Evolutionary conservation across 2,329 filamentous ascomycete species (phyloP).

Genomic region (Aspergillus tubingensis): DNA sequence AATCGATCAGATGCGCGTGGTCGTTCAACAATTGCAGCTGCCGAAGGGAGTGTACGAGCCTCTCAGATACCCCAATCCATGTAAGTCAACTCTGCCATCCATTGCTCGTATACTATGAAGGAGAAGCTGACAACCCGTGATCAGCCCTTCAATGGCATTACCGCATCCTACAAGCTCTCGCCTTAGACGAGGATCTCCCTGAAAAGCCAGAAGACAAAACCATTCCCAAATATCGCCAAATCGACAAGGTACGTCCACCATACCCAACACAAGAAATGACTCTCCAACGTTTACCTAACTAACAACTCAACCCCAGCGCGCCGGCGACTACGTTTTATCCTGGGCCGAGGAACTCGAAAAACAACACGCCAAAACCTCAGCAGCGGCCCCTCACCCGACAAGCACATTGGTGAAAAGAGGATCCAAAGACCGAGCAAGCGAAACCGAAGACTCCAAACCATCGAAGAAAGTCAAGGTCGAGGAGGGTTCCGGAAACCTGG

Average conservation of each 20-base stretch:
- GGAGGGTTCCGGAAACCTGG: constrained; percentile 24
- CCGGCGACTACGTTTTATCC: constrained; percentile 73
- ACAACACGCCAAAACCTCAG: constrained; percentile 52
- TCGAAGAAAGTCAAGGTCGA: constrained; percentile 52
- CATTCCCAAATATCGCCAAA: constrained; percentile 79
- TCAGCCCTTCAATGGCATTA: constrained; percentile 91
- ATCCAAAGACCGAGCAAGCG: constrained; percentile 28
- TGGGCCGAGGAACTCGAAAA: constrained; percentile 72
- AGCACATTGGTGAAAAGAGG: constrained; percentile 53
- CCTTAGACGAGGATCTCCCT: constrained; percentile 87
- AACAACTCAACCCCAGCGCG: constrained; percentile 52
- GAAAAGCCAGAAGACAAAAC: constrained; percentile 75
- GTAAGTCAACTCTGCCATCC: constrained; percentile 28
- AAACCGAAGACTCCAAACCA: constrained; percentile 31
- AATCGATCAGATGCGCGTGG: constrained; percentile 76
- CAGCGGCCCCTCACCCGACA: constrained; percentile 38
- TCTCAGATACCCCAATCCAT: constrained; percentile 82
- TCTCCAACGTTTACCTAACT: background rate
- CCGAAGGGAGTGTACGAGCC: constrained; percentile 85
- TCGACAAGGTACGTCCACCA: constrained; percentile 65
- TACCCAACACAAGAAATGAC: background rate
- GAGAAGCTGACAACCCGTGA: constrained; percentile 5
- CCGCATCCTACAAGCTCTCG: constrained; percentile 85
- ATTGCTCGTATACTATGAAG: background rate
- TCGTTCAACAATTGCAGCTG: constrained; percentile 84